Base-by-base conservation (phyloP, 2,329 filamentous ascomycete genomes). In the Colletotrichum lini region DNA sequence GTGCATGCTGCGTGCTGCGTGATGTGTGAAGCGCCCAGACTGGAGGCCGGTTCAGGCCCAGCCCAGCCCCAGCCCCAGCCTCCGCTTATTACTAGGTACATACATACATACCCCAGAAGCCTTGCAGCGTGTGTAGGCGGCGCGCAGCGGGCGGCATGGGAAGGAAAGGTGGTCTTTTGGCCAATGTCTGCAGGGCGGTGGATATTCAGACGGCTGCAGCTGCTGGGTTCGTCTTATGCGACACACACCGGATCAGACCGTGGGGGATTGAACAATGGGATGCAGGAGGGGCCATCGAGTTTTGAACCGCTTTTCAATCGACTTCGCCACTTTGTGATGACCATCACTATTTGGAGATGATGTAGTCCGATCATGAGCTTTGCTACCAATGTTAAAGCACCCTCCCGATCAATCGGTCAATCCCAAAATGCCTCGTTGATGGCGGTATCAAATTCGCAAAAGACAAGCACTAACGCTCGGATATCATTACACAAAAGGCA, bases 151-250 rank as follows among this genome's bases (percentile, higher is more conserved):
- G 30, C 15, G 30, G 13, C n/a, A 21, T 10, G 38, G n/a, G 52
- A n/a, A 16, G 16, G 2, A 38, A 38, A 38, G n/a, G 23, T 6
- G n/a, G 23, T 6, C 42, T 10, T 38, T 58, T 30, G 38, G 54
- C 54, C 54, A 10, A 26, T 58, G 38, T 58, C 54, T 58, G 54
- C 54, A 58, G 54, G n/a, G 9, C 12, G 23, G 30, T n/a, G n/a
- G n/a, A 26, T 23, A 3, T 44, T 44, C 38, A 16, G 21, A 38
- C 1, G 35, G n/a, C 54, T 13, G 38, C 26, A 38, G 38, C 42
- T 44, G 38, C 54, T 13, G 9, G 30, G 12, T 42, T 3, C 54
- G 54, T 57, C 38, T 40, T 12, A 57, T 42, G 26, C 5, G 35
- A 12, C 10, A n/a, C 18, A 21, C 18, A 9, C 45, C 18, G 2